A percentile compares a stretch with the other conserved stretches of the same genome.
Conservation (phyloP, 2,329 filamentous ascomycete genomes). For the Alternaria burnsii region DNA sequence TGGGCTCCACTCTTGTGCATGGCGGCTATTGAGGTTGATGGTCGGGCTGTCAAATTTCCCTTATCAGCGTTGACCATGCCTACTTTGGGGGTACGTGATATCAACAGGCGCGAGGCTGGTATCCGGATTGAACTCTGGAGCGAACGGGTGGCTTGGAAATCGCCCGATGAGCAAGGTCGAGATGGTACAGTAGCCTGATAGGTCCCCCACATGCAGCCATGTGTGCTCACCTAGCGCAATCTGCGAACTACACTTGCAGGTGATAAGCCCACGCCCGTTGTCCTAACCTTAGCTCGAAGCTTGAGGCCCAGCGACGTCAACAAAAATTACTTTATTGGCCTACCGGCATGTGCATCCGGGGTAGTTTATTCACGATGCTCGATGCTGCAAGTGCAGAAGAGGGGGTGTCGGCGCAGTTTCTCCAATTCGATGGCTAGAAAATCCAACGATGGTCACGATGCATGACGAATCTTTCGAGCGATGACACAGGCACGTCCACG, state of each 20-base stretch:
- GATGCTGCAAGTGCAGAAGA: conserved; percentile 1
- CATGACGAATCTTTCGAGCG: conserved; percentile 3
- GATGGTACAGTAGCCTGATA: background rate
- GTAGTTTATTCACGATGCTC: conserved; percentile 4
- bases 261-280: conserved; percentile 2
- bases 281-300: background rate
- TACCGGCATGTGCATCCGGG: conserved; percentile 2
- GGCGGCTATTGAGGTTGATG: conserved; percentile 6
- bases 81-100: background rate
- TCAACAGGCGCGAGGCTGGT: background rate
- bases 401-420: conserved; percentile 1
- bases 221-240: background rate
- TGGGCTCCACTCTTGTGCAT: conserved; percentile 12
- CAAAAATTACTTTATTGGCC: conserved; percentile 3
- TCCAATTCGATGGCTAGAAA: background rate
- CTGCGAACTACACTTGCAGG: conserved; percentile 5
- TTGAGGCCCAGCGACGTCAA: conserved; percentile 8
- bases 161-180: conserved; percentile 3
- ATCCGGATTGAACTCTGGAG: background rate
- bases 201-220: conserved; percentile 9
- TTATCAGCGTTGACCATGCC: background rate
- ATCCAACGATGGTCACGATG: conserved; percentile 1
- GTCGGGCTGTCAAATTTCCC: conserved; percentile 10
- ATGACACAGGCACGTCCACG: conserved; percentile 1
- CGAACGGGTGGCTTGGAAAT: conserved; percentile 9